Percentiles rank a stretch among this genome's conserved stretches.
These are phyloP conservation scores for Schrenkiella parvula DNA, from an alignment of 345 rosid species.

Conservation along the genomic window DNA sequence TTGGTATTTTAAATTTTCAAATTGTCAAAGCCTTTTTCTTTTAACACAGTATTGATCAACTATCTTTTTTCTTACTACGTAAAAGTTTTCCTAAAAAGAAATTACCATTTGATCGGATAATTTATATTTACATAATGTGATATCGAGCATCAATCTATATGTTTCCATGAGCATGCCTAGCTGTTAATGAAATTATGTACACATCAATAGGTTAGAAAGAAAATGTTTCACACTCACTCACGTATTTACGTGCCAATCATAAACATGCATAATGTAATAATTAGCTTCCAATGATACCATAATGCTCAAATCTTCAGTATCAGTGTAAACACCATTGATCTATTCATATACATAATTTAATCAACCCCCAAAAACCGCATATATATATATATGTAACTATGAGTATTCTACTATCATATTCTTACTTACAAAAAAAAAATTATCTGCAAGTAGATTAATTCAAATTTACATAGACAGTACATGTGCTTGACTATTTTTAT, in stretches of 20 bases:
- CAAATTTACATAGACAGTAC: background rate
- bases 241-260: background rate
- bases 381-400: background rate
- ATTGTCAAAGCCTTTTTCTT: too few species aligned
- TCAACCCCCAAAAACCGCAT: background rate
- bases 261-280: background rate
- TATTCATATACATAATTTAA: background rate
- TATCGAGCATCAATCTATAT: background rate
- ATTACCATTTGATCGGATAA: background rate
- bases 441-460: background rate
- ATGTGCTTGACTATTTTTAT: slow-evolving; percentile 1
- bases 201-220: background rate
- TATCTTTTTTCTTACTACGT: background rate
- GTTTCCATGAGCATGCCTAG: background rate
- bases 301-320: background rate
- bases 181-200: background rate
- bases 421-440: background rate
- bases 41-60: background rate
- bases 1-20: too few species aligned
- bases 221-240: background rate
- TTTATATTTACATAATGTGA: background rate
- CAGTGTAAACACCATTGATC: background rate
- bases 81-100: background rate
- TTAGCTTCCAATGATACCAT: background rate
- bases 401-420: background rate